A percentile compares a stretch with the other conserved stretches of the same genome.
Evolutionary conservation across 2,329 filamentous ascomycete species (phyloP).

Genomic region (Laburnicola sp.): DNA sequence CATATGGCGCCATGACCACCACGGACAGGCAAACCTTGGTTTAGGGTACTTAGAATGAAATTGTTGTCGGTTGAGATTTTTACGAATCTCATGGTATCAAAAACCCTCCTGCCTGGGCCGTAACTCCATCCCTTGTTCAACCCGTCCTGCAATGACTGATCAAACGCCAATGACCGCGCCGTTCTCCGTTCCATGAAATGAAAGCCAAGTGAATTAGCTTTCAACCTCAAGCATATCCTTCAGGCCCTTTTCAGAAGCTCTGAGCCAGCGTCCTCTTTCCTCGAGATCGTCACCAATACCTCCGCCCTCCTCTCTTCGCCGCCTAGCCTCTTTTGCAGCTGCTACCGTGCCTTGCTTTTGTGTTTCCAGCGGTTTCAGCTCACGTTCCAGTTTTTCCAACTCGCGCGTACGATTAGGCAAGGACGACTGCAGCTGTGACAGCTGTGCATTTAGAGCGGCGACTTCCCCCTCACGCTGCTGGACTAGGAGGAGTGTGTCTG

Average conservation of each 20-base stretch:
- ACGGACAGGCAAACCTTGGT: too few species aligned
- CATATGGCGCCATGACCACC: too few species aligned
- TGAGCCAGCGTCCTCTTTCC: slow-evolving; percentile 74
- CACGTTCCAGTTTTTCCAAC: slow-evolving; percentile 66
- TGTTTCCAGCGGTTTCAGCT: slow-evolving; percentile 69
- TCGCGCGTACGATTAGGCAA: slow-evolving; percentile 69
- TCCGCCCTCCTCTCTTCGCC: slow-evolving; percentile 65
- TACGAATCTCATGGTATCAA: too few species aligned
- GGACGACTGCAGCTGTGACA: slow-evolving; percentile 59
- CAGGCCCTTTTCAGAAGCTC: slow-evolving; percentile 66
- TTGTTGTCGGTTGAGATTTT: too few species aligned
- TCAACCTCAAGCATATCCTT: slow-evolving; percentile 65
- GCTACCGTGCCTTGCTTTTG: slow-evolving; percentile 66
- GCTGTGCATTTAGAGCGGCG: slow-evolving; percentile 47
- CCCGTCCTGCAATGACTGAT: too few species aligned
- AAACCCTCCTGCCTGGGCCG: too few species aligned
- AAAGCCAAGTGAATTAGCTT: background rate
- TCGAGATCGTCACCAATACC: slow-evolving; percentile 74
- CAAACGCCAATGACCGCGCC: background rate
- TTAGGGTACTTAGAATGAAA: too few species aligned
- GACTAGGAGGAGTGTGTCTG: slow-evolving; percentile 48
- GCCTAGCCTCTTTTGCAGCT: slow-evolving; percentile 71
- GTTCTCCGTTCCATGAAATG: too few species aligned
- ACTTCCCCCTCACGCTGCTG: slow-evolving; percentile 47
- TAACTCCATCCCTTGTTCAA: too few species aligned